Percentiles rank a stretch among this genome's conserved stretches.
phyloP scores from a whole-genome alignment of 1,284 basidiomycete species.

The Takashimella tepidaria region DNA sequence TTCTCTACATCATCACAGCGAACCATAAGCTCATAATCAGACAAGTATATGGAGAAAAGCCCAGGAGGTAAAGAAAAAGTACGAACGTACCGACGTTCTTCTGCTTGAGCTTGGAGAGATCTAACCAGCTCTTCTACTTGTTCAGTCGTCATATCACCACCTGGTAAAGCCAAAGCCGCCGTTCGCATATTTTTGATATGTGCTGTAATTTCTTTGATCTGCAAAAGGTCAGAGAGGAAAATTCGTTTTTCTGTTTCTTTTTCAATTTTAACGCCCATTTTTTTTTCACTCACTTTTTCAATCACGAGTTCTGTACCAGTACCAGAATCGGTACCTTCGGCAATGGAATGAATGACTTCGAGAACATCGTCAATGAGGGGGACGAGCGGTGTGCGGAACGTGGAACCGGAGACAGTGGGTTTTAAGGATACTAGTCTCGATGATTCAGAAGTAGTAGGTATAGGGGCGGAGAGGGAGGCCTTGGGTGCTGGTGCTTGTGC shows the following conservation, averaged over 20 bases:
- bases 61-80: too few relatives aligned
- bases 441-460: too few relatives aligned
- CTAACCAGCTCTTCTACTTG: conserved; percentile 12
- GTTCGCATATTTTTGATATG: conserved; percentile 20
- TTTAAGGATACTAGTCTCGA: too few relatives aligned
- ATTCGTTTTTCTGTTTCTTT: conserved; percentile 3
- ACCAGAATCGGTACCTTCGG: conserved; percentile 5
- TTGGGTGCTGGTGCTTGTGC: too few relatives aligned
- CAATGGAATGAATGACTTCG: conserved; percentile 5
- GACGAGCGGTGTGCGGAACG: conserved; percentile 6
- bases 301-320: conserved; percentile 13
- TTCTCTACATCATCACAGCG: background rate
- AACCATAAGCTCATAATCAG: background rate
- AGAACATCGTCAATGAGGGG: conserved; percentile 24
- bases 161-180: conserved; percentile 22
- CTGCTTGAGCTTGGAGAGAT: conserved; percentile 19
- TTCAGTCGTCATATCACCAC: conserved; percentile 20
- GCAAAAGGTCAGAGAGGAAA: background rate
- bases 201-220: conserved; percentile 23
- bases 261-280: background rate
- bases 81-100: conserved; percentile 25
- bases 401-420: background rate
- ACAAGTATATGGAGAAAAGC: too few relatives aligned
- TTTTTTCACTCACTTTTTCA: background rate
- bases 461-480: too few relatives aligned